Evolutionary conservation across 2,329 filamentous ascomycete species (phyloP).

Genomic region (Endoconidiophora polonica): DNA sequence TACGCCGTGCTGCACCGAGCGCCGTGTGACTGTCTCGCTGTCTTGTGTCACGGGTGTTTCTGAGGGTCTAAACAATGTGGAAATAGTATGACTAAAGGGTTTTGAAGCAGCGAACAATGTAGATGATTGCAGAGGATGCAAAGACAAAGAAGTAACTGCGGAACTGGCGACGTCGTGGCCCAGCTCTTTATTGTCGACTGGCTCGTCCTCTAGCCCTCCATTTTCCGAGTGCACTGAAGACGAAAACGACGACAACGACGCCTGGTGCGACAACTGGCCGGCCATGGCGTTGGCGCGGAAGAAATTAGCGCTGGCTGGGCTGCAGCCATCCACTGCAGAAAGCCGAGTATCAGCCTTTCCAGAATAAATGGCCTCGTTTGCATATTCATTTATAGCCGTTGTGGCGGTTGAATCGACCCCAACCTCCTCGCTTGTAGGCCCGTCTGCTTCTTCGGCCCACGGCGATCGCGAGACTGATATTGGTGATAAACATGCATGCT

Average conservation of each 20-base stretch:
- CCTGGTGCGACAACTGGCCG: slow-evolving; percentile 1
- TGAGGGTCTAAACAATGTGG: neutral
- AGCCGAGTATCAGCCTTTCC: no score
- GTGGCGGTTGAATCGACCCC: no score
- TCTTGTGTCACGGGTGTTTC: neutral
- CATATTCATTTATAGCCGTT: no score
- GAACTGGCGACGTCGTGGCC: neutral
- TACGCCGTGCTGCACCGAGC: neutral
- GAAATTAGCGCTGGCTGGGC: neutral
- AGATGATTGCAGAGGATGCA: neutral
- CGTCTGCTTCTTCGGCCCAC: neutral
- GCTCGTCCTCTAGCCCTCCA: neutral
- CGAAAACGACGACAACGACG: slow-evolving; percentile 2
- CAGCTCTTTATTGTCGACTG: neutral
- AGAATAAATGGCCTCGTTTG: no score
- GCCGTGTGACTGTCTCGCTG: slow-evolving; percentile 5
- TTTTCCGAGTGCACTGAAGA: neutral
- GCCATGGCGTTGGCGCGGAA: neutral
- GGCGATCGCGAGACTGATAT: no score
- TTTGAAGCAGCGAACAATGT: neutral
- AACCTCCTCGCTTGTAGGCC: neutral
- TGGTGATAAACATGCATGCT: no score
- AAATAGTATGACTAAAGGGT: no score
- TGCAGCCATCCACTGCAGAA: neutral
- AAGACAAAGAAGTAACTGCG: neutral